Conservation (phyloP, 2,329 filamentous ascomycete genomes). For the Ceratocystis huliohia region DNA sequence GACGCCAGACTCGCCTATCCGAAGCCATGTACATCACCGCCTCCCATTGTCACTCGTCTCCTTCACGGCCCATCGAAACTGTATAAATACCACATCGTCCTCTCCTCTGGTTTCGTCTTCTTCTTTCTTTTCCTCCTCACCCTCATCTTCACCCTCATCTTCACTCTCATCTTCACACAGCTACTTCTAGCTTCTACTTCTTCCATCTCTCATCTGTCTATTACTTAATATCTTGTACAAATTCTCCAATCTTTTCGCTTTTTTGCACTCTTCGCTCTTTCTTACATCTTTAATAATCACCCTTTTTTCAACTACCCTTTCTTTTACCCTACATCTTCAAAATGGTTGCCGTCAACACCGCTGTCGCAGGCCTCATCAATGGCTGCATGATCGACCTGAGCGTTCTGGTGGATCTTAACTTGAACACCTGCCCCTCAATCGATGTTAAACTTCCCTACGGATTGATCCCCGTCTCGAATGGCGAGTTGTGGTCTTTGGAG, state of each 20-base stretch:
- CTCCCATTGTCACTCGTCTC: background rate
- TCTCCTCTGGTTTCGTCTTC: background rate
- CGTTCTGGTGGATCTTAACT: background rate
- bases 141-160: constrained; percentile 17
- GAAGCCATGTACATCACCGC: background rate
- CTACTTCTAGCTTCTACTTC: constrained; percentile 12
- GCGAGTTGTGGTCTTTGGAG: background rate
- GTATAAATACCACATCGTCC: constrained; percentile 16
- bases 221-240: constrained; percentile 1
- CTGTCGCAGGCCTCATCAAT: constrained; percentile 16
- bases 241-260: background rate
- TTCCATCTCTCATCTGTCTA: background rate
- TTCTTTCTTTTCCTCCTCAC: constrained; percentile 19
- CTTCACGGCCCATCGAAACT: background rate
- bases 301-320: background rate
- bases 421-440: constrained; percentile 11
- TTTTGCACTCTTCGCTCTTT: background rate
- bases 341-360: constrained; percentile 19
- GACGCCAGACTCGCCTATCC: background rate
- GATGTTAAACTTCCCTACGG: background rate
- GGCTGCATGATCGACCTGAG: constrained; percentile 17
- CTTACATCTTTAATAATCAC: background rate
- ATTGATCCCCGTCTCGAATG: background rate
- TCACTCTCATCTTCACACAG: constrained; percentile 16
- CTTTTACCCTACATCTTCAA: constrained; percentile 4